Evolutionary conservation across 2,329 filamentous ascomycete species (phyloP).

Genomic region (Aspergillus sp.): DNA sequence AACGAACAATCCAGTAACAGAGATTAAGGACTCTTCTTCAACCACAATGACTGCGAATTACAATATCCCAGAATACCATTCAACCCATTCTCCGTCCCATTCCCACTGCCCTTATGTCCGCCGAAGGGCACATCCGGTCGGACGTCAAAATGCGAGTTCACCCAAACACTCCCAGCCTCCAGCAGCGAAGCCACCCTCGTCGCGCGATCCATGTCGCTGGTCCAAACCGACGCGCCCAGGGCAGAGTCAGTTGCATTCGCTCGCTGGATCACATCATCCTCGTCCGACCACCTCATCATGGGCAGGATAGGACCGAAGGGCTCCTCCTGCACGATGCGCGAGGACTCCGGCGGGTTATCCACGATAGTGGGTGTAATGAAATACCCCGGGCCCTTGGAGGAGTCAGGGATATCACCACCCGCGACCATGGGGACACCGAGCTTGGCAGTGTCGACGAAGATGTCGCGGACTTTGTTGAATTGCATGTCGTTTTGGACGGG

Average conservation of each 20-base stretch:
- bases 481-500: conserved; percentile 60
- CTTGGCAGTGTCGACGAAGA: conserved; percentile 49
- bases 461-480: conserved; percentile 50
- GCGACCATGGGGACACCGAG: conserved; percentile 46
- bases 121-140: conserved; percentile 35
- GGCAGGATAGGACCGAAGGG: conserved; percentile 59
- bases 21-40: conserved; percentile 16
- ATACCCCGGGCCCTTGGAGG: conserved; percentile 42
- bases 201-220: conserved; percentile 44
- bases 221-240: conserved; percentile 53
- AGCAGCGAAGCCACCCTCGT: conserved; percentile 46
- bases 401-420: conserved; percentile 40
- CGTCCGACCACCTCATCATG: conserved; percentile 52
- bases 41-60: conserved; percentile 29
- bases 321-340: conserved; percentile 51
- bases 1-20: too few species aligned
- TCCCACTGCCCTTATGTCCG: conserved; percentile 46
- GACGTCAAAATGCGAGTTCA: conserved; percentile 42
- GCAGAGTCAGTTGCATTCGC: conserved; percentile 48
- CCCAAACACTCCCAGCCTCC: conserved; percentile 53
- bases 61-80: conserved; percentile 35
- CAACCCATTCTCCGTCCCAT: conserved; percentile 42
- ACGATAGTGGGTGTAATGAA: conserved; percentile 54
- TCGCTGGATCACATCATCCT: conserved; percentile 51
- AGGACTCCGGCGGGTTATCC: conserved; percentile 48